Evolutionary conservation across 2,329 filamentous ascomycete genomes (phyloP).

Genomic region (Aspergillus ochraceus): DNA sequence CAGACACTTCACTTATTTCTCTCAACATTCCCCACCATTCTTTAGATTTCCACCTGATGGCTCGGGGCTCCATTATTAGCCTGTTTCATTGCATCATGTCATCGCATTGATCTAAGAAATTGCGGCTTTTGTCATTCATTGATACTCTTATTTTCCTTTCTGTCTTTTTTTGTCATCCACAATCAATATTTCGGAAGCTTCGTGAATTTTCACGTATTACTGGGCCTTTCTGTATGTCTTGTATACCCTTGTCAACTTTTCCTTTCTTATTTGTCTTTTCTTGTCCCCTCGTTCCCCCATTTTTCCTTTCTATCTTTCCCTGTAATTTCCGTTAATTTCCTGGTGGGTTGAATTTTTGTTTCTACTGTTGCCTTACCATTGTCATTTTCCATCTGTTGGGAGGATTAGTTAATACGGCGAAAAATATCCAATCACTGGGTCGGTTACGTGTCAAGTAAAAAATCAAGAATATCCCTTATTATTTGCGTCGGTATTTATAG

Average conservation of each 20-base stretch:
- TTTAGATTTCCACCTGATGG: conserved; percentile 6
- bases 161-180: conserved; percentile 12
- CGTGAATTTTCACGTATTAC: background rate
- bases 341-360: conserved; percentile 12
- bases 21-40: background rate
- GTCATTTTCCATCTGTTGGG: background rate
- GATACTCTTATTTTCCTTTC: conserved; percentile 2
- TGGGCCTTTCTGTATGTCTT: conserved; percentile 13
- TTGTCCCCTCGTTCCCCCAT: background rate
- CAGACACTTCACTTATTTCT: conserved; percentile 5
- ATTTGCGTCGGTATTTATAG: conserved; percentile 1
- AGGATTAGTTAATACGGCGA: conserved; percentile 5
- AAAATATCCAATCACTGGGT: conserved; percentile 1
- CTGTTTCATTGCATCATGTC: conserved; percentile 1
- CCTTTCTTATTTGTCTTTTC: conserved; percentile 14
- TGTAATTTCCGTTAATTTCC: conserved; percentile 1
- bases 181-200: conserved; percentile 2
- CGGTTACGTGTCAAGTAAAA: conserved; percentile 11
- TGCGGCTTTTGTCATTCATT: conserved; percentile 9
- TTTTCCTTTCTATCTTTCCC: background rate
- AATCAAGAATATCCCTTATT: conserved; percentile 5
- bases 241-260: conserved; percentile 21
- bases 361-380: conserved; percentile 3
- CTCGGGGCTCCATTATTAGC: conserved; percentile 1
- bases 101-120: conserved; percentile 1